These are phyloP conservation scores for Fusarium zealandicum DNA, from an alignment of 2,329 filamentous ascomycete genomes.

Conservation along the genomic window DNA sequence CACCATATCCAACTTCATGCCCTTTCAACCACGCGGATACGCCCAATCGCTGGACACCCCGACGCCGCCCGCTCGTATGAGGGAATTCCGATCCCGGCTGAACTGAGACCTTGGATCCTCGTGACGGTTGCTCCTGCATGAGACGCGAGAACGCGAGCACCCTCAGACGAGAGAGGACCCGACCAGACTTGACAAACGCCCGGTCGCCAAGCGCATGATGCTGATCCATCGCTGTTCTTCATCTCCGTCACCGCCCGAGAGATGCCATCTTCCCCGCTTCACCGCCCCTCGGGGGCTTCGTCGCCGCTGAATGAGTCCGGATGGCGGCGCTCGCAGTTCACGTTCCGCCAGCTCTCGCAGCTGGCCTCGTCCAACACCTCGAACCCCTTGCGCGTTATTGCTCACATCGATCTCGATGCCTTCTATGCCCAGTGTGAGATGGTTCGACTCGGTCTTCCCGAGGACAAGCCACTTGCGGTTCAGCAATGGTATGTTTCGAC, in stretches of 20 bases:
- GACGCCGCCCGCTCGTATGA: background rate
- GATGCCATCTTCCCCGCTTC: constrained; percentile 38
- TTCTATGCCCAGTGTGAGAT: constrained; percentile 98
- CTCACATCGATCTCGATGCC: constrained; percentile 93
- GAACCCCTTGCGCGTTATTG: constrained; percentile 84
- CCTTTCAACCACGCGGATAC: background rate
- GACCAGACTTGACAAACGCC: background rate
- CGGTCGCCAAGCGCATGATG: constrained; percentile 8
- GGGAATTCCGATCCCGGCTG: background rate
- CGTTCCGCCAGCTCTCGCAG: constrained; percentile 80
- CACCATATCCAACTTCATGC: background rate
- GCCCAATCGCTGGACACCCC: background rate
- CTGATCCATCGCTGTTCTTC: constrained; percentile 4
- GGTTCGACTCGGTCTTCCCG: constrained; percentile 77
- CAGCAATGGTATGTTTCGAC: constrained; percentile 76
- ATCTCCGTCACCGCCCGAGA: constrained; percentile 4
- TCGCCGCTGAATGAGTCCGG: constrained; percentile 40
- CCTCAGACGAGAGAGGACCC: background rate
- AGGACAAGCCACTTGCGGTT: constrained; percentile 84
- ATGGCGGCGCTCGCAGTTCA: constrained; percentile 72
- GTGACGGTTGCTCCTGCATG: background rate
- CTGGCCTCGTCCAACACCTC: constrained; percentile 74
- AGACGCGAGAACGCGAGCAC: too few relatives aligned
- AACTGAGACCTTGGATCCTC: background rate
- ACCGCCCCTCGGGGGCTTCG: constrained; percentile 26